These are phyloP conservation scores for Rhododendron mucronatum DNA, from an alignment of 148 eudicot genomes.

Conservation along the genomic window DNA sequence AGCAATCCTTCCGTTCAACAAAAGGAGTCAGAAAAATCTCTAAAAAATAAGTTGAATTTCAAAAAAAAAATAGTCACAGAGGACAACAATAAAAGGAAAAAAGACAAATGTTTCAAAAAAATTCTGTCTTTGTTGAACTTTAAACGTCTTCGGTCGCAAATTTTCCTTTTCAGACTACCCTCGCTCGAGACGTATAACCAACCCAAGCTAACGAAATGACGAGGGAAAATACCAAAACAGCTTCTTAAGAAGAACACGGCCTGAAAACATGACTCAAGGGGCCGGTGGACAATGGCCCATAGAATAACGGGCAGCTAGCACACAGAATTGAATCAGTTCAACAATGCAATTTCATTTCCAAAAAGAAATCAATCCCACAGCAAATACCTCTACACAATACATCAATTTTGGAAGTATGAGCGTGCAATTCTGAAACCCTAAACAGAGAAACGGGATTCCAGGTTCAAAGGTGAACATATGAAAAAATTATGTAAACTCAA, in stretches of 20 bases:
- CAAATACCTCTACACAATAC: background rate
- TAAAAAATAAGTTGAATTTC: no score
- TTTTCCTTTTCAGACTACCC: background rate
- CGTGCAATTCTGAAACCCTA: no score
- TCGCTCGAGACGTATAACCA: background rate
- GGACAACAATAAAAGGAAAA: background rate
- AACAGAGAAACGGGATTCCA: no score
- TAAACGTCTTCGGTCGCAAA: background rate
- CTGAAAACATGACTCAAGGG: background rate
- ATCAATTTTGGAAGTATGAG: no score
- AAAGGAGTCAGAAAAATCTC: no score
- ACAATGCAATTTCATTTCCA: background rate
- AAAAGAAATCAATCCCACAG: background rate
- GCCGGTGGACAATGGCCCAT: background rate
- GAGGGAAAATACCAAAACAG: background rate
- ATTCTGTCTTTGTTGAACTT: no score
- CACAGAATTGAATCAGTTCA: conserved; percentile 2
- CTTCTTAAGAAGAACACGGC: background rate
- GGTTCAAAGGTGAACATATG: no score
- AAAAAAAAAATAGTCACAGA: background rate
- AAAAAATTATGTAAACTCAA: no score
- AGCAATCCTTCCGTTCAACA: background rate
- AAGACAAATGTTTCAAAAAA: background rate
- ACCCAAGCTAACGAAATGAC: background rate
- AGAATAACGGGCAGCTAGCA: background rate